Conservation (phyloP, 2,329 filamentous ascomycete species). For the Fusarium ambrosium region DNA sequence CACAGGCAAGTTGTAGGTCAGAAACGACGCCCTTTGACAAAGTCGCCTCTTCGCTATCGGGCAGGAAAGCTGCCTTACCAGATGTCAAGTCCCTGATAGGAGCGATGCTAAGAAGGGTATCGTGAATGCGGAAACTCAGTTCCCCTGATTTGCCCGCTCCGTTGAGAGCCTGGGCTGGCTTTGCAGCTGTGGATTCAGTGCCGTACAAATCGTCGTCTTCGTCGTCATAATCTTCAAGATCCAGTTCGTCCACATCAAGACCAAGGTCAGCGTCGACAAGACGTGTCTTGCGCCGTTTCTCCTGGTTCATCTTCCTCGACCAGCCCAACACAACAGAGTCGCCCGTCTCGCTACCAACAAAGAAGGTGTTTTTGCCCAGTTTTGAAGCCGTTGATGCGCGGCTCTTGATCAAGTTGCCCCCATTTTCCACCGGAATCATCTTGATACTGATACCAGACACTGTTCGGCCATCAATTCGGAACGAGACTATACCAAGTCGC, state of each 20-base stretch:
- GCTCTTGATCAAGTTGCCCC: slow-evolving; percentile 72
- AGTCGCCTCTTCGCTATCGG: slow-evolving; percentile 61
- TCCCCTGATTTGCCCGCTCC: slow-evolving; percentile 68
- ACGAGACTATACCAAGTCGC: slow-evolving; percentile 79
- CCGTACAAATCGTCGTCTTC: slow-evolving; percentile 72
- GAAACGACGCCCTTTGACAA: slow-evolving; percentile 62
- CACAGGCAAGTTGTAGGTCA: slow-evolving; percentile 71
- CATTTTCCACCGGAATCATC: slow-evolving; percentile 71
- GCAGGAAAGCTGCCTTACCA: slow-evolving; percentile 66
- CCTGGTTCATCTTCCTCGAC: slow-evolving; percentile 74
- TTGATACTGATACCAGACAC: slow-evolving; percentile 88
- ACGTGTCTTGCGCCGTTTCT: slow-evolving; percentile 75
- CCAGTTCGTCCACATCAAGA: slow-evolving; percentile 65
- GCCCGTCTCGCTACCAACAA: slow-evolving; percentile 86
- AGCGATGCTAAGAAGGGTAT: slow-evolving; percentile 81
- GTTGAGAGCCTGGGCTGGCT: slow-evolving; percentile 57
- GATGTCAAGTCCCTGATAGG: slow-evolving; percentile 83
- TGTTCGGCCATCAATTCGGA: slow-evolving; percentile 89
- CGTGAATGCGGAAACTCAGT: slow-evolving; percentile 81
- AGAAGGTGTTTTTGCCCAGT: slow-evolving; percentile 78
- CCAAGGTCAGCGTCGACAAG: slow-evolving; percentile 67
- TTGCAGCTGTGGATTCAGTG: slow-evolving; percentile 74
- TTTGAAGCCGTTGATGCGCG: slow-evolving; percentile 77
- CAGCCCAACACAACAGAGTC: slow-evolving; percentile 88
- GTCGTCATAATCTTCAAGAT: slow-evolving; percentile 72